phyloP scores from a whole-genome alignment of 768 basidiomycete species.

The Rhodosporidiobolus sp. region DNA sequence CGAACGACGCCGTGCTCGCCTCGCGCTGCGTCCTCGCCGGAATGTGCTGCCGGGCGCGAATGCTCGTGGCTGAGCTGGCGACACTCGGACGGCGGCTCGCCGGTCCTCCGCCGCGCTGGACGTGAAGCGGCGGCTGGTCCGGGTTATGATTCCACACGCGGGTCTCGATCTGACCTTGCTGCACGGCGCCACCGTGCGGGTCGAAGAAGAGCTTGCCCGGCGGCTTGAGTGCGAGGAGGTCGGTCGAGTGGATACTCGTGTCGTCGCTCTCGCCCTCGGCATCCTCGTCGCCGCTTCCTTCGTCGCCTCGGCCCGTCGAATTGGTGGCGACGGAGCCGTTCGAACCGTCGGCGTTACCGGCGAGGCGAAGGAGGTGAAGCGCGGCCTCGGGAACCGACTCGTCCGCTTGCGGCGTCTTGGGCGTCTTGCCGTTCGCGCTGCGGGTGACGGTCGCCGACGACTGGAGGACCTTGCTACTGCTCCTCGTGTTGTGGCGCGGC shows the following conservation, averaged over 20 bases:
- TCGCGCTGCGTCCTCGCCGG: slow-evolving; percentile 17
- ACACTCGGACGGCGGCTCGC: slow-evolving; percentile 13
- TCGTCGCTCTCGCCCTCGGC: slow-evolving; percentile 40
- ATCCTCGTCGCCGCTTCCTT: slow-evolving; percentile 28
- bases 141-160: slow-evolving; percentile 28
- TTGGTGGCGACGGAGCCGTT: slow-evolving; percentile 24
- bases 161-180: slow-evolving; percentile 19
- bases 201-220: slow-evolving; percentile 8
- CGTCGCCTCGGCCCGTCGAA: slow-evolving; percentile 25
- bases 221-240: slow-evolving; percentile 9
- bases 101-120: slow-evolving; percentile 31
- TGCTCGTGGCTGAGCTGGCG: slow-evolving; percentile 21
- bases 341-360: slow-evolving; percentile 26
- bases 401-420: slow-evolving; percentile 13
- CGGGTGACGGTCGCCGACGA: not conserved
- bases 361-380: slow-evolving; percentile 36
- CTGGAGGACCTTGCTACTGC: not conserved
- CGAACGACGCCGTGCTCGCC: slow-evolving; percentile 14
- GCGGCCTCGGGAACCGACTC: slow-evolving; percentile 37
- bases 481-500: not conserved
- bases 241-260: slow-evolving; percentile 35
- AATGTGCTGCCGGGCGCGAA: slow-evolving; percentile 16
- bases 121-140: slow-evolving; percentile 21
- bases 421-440: not conserved
- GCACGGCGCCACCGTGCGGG: not conserved